These are phyloP conservation scores for Penicillium chermesinum DNA, from an alignment of 495 filamentous ascomycete species.

Conservation along the genomic window DNA sequence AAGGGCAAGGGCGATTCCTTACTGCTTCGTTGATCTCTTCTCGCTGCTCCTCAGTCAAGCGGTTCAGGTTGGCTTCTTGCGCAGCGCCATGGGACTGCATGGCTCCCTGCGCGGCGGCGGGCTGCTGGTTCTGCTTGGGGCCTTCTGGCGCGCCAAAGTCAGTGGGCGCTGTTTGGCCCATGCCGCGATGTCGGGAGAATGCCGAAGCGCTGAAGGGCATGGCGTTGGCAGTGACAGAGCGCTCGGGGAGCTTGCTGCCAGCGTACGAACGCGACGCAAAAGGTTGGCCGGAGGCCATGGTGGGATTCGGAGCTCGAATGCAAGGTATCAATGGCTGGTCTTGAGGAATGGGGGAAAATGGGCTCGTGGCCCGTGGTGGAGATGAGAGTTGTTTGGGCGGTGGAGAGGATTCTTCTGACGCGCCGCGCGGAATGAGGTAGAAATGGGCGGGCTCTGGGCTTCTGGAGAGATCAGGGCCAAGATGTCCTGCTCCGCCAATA, in stretches of 20 bases:
- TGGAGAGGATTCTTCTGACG: conserved; percentile 23
- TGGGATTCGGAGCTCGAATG: conserved; percentile 1
- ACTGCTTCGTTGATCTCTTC: conserved; percentile 90
- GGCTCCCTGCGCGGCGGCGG: conserved; percentile 20
- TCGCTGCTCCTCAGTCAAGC: conserved; percentile 75
- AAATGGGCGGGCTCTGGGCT: neutral
- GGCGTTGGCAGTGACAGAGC: conserved; percentile 37
- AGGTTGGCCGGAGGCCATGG: conserved; percentile 37
- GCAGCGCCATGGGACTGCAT: conserved; percentile 33
- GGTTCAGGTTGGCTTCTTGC: conserved; percentile 45
- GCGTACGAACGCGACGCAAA: conserved; percentile 47
- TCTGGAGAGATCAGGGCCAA: too few relatives aligned
- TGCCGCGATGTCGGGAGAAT: conserved; percentile 35
- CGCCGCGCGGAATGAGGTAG: conserved; percentile 20
- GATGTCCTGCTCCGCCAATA: too few relatives aligned
- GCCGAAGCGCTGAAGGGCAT: conserved; percentile 47
- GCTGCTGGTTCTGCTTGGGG: conserved; percentile 28
- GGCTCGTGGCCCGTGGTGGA: neutral
- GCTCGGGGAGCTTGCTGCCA: conserved; percentile 46
- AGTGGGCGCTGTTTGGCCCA: conserved; percentile 22
- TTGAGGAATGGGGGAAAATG: neutral
- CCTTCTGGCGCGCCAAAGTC: conserved; percentile 29
- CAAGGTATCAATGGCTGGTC: conserved; percentile 1
- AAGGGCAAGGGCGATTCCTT: conserved; percentile 21
- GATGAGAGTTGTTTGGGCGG: too few relatives aligned